A percentile compares a stretch with the other conserved stretches of the same genome.
phyloP scores from a whole-genome alignment of 495 filamentous ascomycete genomes.

The Penicillium silybi region DNA sequence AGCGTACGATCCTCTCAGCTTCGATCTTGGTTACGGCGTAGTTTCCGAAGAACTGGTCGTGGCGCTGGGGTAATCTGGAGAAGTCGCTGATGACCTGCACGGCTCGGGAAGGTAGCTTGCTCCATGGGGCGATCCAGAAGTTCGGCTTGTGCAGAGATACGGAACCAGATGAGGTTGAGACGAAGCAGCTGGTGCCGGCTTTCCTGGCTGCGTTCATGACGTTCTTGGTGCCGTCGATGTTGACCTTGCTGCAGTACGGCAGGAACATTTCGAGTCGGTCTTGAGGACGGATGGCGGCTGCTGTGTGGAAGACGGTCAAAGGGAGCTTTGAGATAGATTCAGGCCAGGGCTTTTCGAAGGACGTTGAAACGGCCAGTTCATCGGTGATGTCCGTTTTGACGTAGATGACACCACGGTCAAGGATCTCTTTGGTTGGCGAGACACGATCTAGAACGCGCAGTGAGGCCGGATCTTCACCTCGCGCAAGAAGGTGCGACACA shows the following conservation, averaged over 20 bases:
- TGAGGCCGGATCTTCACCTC: slow-evolving; percentile 48
- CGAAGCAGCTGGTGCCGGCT: slow-evolving; percentile 47
- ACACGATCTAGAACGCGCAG: slow-evolving; percentile 54
- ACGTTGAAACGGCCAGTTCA: slow-evolving; percentile 35
- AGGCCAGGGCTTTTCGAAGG: slow-evolving; percentile 52
- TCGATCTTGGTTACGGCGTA: slow-evolving; percentile 52
- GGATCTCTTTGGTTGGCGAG: slow-evolving; percentile 35
- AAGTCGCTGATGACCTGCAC: slow-evolving; percentile 48
- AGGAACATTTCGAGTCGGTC: slow-evolving; percentile 48
- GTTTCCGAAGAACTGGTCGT: slow-evolving; percentile 51
- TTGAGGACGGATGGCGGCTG: slow-evolving; percentile 46
- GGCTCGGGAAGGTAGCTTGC: slow-evolving; percentile 30
- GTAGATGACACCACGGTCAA: slow-evolving; percentile 40
- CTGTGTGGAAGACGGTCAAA: slow-evolving; percentile 57
- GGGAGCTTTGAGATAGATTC: slow-evolving; percentile 38
- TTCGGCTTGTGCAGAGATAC: slow-evolving; percentile 35
- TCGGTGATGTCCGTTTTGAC: slow-evolving; percentile 53
- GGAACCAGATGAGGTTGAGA: slow-evolving; percentile 55
- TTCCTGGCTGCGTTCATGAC: slow-evolving; percentile 45
- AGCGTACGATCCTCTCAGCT: slow-evolving; percentile 48
- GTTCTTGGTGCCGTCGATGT: slow-evolving; percentile 50
- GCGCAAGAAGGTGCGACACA: slow-evolving; percentile 49
- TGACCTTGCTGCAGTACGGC: slow-evolving; percentile 46
- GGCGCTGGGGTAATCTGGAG: slow-evolving; percentile 38
- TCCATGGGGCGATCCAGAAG: slow-evolving; percentile 51